Evolutionary conservation across 345 rosid genomes (phyloP).

Genomic region (Angophora floribunda): DNA sequence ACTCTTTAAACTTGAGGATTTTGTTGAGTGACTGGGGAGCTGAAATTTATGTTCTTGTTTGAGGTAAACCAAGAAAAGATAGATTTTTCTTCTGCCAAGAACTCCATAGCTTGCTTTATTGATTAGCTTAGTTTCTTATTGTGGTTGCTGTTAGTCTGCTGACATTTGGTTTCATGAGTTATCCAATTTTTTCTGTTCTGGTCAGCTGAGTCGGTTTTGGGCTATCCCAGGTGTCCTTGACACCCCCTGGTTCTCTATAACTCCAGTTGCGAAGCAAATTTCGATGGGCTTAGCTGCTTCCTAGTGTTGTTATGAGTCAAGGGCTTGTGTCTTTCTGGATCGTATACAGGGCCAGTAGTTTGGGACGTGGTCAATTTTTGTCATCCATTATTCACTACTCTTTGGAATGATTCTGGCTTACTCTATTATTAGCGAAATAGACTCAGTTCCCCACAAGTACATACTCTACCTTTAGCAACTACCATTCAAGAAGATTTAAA

Average conservation of each 20-base stretch:
- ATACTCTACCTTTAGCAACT: background rate
- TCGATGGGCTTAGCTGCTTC: background rate
- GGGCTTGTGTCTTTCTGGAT: background rate
- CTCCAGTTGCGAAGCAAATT: background rate
- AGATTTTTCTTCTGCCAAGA: background rate
- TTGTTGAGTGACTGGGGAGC: background rate
- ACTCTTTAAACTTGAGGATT: background rate
- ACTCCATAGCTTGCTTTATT: background rate
- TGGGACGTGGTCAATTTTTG: background rate
- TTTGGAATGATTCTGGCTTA: background rate
- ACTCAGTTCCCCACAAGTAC: background rate
- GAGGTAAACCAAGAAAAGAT: background rate
- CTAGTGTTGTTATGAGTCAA: background rate
- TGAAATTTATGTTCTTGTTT: background rate
- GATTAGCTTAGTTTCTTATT: background rate
- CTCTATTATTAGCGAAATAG: background rate
- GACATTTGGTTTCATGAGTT: background rate
- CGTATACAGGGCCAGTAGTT: background rate
- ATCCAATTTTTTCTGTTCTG: background rate
- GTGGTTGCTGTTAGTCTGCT: background rate
- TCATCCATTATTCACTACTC: background rate
- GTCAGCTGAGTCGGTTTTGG: background rate
- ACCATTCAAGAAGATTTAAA: background rate
- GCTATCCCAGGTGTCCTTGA: background rate
- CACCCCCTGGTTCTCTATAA: background rate